Evolutionary conservation across 129 eudicot species (phyloP).

Genomic region (Smallanthus sonchifolius): DNA sequence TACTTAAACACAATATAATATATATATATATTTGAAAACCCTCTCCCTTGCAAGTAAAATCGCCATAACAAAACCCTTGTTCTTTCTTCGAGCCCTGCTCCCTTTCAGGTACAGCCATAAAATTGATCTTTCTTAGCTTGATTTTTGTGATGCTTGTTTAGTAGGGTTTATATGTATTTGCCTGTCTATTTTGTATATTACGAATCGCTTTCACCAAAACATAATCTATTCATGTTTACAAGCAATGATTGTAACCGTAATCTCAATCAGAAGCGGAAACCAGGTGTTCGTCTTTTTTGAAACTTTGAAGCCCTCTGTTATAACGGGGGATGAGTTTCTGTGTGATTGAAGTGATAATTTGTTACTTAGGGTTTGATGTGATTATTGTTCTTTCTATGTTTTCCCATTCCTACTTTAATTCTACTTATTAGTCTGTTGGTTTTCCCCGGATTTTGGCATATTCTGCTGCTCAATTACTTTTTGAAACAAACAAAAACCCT

Average conservation of each 20-base stretch:
- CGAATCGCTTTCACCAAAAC: background rate
- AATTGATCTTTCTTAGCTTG: background rate
- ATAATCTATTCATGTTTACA: background rate
- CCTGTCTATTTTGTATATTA: background rate
- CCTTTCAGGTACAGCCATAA: background rate
- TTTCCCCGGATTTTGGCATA: too few relatives aligned
- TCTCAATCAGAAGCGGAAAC: background rate
- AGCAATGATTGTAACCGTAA: background rate
- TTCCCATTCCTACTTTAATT: too few relatives aligned
- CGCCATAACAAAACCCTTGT: background rate
- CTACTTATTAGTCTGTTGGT: too few relatives aligned
- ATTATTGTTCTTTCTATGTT: background rate
- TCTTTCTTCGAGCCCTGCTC: background rate
- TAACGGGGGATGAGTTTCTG: background rate
- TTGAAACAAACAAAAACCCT: too few relatives aligned
- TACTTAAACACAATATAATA: too few relatives aligned
- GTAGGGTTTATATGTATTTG: background rate
- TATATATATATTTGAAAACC: background rate
- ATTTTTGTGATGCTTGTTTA: background rate
- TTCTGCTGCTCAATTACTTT: too few relatives aligned
- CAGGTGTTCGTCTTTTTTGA: background rate
- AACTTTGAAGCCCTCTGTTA: background rate
- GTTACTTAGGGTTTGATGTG: background rate
- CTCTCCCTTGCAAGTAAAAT: background rate
- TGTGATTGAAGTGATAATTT: background rate